Percentiles rank a stretch among this genome's conserved stretches.
Conservation (phyloP, 2,329 filamentous ascomycete species). For the Atkinsonella hypoxylon region DNA sequence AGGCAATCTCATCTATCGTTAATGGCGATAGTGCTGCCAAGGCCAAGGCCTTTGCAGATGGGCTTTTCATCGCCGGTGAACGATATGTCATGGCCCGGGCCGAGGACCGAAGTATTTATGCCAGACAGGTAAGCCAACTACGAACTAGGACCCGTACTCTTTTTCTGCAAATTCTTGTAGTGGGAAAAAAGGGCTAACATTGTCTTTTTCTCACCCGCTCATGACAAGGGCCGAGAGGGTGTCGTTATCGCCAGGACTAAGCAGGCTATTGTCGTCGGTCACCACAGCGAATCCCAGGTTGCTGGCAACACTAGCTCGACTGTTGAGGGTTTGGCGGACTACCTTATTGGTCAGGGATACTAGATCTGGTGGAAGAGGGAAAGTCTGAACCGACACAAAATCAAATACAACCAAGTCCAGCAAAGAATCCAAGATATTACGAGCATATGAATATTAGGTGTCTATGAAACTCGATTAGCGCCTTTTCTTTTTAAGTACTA, state of each 20-base stretch:
- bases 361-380: slow-evolving; percentile 22
- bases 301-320: slow-evolving; percentile 67
- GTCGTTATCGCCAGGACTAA: slow-evolving; percentile 75
- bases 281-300: slow-evolving; percentile 65
- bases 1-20: slow-evolving; percentile 43
- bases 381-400: slow-evolving; percentile 5
- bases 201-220: too few species aligned
- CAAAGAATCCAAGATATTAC: slow-evolving; percentile 2
- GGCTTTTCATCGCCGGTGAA: slow-evolving; percentile 63
- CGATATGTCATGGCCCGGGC: slow-evolving; percentile 69
- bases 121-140: slow-evolving; percentile 56
- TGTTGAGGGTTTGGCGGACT: slow-evolving; percentile 76
- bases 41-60: slow-evolving; percentile 58
- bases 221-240: slow-evolving; percentile 57
- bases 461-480: slow-evolving; percentile 6
- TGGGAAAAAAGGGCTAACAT: too few species aligned
- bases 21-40: slow-evolving; percentile 31
- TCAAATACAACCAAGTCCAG: slow-evolving; percentile 1
- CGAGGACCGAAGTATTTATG: slow-evolving; percentile 71
- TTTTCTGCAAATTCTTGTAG: too few species aligned
- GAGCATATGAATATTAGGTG: slow-evolving; percentile 5
- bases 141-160: not conserved
- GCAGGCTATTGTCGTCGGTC: slow-evolving; percentile 77
- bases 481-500: slow-evolving; percentile 2
- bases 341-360: slow-evolving; percentile 69